Evolutionary conservation across 345 rosid genomes (phyloP).

Genomic region (Acer campestre): DNA sequence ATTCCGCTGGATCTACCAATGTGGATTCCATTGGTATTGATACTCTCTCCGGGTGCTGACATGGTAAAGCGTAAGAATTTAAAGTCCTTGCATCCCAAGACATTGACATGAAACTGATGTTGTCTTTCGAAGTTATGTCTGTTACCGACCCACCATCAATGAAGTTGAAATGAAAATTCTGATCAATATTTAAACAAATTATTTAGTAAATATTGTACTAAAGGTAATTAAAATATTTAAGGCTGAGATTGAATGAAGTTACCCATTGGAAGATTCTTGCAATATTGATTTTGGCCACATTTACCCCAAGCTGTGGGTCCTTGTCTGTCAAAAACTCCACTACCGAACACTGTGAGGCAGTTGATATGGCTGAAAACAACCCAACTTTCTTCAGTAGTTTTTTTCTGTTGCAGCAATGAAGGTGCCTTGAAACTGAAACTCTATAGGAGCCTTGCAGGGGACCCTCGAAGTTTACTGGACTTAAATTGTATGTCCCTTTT

Average conservation of each 20-base stretch:
- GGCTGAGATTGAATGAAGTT: too few species aligned
- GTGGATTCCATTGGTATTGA: too few species aligned
- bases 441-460: constrained; percentile 51
- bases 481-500: constrained; percentile 37
- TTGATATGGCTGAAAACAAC: constrained; percentile 27
- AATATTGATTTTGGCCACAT: constrained; percentile 28
- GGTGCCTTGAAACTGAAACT: constrained; percentile 38
- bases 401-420: constrained; percentile 35
- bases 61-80: constrained; percentile 29
- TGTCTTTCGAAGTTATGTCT: constrained; percentile 38
- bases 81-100: too few species aligned
- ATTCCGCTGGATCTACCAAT: constrained; percentile 37
- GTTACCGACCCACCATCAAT: constrained; percentile 2
- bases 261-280: constrained; percentile 38
- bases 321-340: constrained; percentile 49
- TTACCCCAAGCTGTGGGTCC: constrained; percentile 41
- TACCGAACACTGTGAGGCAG: constrained; percentile 31
- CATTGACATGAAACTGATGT: constrained; percentile 57
- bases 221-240: too few species aligned
- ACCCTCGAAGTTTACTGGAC: constrained; percentile 29
- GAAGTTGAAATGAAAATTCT: neutral
- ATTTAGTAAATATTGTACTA: too few species aligned
- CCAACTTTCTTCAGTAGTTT: constrained; percentile 28
- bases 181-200: neutral
- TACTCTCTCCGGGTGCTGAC: too few species aligned